These are phyloP conservation scores for Fusarium nodosum DNA, from an alignment of 2,329 filamentous ascomycete genomes.

Conservation along the genomic window DNA sequence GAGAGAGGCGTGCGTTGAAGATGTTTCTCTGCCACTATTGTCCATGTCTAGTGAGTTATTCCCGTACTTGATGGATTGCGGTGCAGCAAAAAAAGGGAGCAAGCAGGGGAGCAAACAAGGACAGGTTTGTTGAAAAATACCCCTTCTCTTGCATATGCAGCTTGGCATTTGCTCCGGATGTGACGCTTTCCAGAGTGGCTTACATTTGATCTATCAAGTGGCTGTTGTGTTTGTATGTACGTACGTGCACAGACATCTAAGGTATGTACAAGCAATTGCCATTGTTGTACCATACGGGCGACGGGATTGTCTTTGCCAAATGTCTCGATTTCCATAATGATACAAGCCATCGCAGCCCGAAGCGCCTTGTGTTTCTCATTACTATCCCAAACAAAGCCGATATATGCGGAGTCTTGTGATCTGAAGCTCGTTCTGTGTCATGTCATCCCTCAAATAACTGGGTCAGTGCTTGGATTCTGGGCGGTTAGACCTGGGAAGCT, in stretches of 20 bases:
- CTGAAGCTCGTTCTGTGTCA: constrained; percentile 26
- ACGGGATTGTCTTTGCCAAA: constrained; percentile 28
- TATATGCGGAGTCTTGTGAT: constrained; percentile 12
- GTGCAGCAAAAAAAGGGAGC: background rate
- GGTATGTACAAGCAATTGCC: constrained; percentile 1
- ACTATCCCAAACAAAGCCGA: constrained; percentile 27
- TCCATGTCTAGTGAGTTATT: background rate
- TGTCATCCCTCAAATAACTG: constrained; percentile 17
- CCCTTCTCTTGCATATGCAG: constrained; percentile 18
- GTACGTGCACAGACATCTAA: background rate
- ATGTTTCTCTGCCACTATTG: constrained; percentile 3
- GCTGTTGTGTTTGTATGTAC: constrained; percentile 34
- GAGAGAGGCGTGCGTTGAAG: constrained; percentile 16
- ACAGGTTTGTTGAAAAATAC: constrained; percentile 8
- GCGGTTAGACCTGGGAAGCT: constrained; percentile 29
- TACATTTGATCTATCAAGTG: constrained; percentile 40
- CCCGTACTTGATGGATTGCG: background rate
- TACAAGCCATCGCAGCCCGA: constrained; percentile 20
- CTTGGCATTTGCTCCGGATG: constrained; percentile 24
- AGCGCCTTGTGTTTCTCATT: constrained; percentile 39
- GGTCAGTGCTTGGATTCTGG: constrained; percentile 23
- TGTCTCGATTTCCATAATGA: constrained; percentile 15
- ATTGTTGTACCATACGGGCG: constrained; percentile 2
- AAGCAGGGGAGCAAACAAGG: background rate
- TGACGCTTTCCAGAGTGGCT: constrained; percentile 38